Evolutionary conservation across 768 basidiomycete genomes (phyloP).

Genomic region (Gautieria morchelliformis): DNA sequence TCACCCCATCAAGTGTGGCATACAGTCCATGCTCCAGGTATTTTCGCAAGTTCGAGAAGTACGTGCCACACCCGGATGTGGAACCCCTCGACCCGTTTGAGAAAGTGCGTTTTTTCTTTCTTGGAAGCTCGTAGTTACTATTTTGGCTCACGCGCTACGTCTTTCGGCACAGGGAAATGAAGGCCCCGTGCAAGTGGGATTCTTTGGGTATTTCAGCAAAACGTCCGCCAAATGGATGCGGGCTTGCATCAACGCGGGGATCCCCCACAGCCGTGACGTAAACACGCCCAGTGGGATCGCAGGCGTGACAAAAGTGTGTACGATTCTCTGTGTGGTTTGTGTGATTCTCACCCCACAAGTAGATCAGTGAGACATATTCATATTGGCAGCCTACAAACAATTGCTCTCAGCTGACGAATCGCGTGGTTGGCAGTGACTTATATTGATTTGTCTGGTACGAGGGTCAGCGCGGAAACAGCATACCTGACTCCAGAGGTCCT

Average conservation of each 20-base stretch:
- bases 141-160: neutral
- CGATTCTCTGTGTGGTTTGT: neutral
- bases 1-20: neutral
- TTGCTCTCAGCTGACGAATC: neutral
- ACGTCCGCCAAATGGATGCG: conserved; percentile 46
- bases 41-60: conserved; percentile 60
- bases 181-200: conserved; percentile 32
- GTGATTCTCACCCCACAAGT: neutral
- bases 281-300: conserved; percentile 46
- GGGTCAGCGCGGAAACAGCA: conserved; percentile 56
- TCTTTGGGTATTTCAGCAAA: conserved; percentile 37
- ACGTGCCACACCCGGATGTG: conserved; percentile 37
- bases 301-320: conserved; percentile 50
- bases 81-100: conserved; percentile 37
- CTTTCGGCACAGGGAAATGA: neutral
- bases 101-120: neutral
- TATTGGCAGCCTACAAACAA: neutral
- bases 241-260: conserved; percentile 39
- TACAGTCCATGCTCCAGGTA: conserved; percentile 35
- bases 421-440: neutral
- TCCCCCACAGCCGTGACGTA: conserved; percentile 46
- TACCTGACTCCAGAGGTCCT: conserved; percentile 61
- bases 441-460: conserved; percentile 30
- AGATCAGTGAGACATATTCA: too few species aligned
- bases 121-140: neutral